Evolutionary conservation across 352 stramenopile species (phyloP), one percentile per base, ranked within the genome.

Genomic region (Phytophthora melonis): DNA sequence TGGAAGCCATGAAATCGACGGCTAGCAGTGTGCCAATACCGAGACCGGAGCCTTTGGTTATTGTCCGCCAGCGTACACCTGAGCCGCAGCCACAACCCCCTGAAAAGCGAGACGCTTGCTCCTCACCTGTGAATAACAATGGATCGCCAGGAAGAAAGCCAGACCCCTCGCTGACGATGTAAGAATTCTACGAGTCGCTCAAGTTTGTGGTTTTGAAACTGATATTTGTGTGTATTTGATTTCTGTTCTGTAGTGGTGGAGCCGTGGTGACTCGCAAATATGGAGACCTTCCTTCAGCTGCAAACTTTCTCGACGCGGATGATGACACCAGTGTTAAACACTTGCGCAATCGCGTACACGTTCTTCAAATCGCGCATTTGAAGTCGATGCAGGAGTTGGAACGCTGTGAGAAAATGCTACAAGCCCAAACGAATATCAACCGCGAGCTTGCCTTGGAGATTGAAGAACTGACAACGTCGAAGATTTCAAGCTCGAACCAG

Each of bases 351-450:
- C 85, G 88, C 21, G 81, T 98, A 8, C 92, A 98, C 50, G 83
- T 94, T 58, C 79, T 98, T 16, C 93, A 98, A 62, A 82, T 98
- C 16, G 84, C 87, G 16, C 94, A 98, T 62, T 76, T 98, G 6
- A 94, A 96, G 53, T 80, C 94, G 9, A 93, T 93, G 62, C 91
- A 97, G 59, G 95, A 98, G 62, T 77, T 98, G 10, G 95, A 98
- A 75, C 80, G 95, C 2, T 93, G 92, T 47, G 95, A 98, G 63
- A 93, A 96, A 71, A 98, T 98, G 94, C 83, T 98, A 11, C 92
- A 98, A 43, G 93, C 93, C 3, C 95, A 98, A 74, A 97, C 89
- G n/a, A 94, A 89, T 50, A 98, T 98, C 74, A 98, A 98, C 67
- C 81, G 90, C 14, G 95, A 98, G 68, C 80, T 98, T 14, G 80